Percentiles rank a stretch among this genome's conserved stretches.
Evolutionary conservation across 306 rosid species (phyloP).

Genomic region (Trifolium repens): DNA sequence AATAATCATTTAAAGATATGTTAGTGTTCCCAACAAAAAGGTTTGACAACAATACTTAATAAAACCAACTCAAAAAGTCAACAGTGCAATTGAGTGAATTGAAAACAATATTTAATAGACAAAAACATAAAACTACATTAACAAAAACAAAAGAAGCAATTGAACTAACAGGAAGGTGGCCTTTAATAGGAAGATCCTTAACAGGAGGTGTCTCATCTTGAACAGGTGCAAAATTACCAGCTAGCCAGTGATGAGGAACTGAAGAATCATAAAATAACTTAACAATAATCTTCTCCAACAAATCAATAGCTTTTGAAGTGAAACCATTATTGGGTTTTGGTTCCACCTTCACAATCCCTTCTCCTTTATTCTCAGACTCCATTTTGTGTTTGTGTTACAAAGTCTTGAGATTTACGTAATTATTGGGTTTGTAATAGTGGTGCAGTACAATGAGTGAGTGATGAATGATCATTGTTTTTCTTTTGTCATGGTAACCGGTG

Average conservation of each 20-base stretch:
- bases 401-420: not conserved
- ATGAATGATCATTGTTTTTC: too few relatives aligned
- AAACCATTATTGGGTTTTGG: conserved; percentile 78
- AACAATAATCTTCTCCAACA: conserved; percentile 72
- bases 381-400: not conserved
- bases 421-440: not conserved
- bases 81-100: too few relatives aligned
- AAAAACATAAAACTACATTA: not conserved
- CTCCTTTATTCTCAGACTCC: conserved; percentile 43
- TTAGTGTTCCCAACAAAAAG: too few relatives aligned
- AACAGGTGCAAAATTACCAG: conserved; percentile 82
- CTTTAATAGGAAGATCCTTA: conserved; percentile 64
- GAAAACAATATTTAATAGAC: too few relatives aligned
- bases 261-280: conserved; percentile 70
- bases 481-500: too few relatives aligned
- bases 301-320: conserved; percentile 60
- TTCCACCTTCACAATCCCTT: conserved; percentile 53
- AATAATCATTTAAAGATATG: too few relatives aligned
- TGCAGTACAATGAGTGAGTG: too few relatives aligned
- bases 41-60: too few relatives aligned
- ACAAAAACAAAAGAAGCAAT: not conserved
- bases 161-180: conserved; percentile 77
- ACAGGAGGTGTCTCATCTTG: conserved; percentile 82
- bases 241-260: conserved; percentile 70
- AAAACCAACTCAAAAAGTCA: too few relatives aligned